Base-by-base conservation (phyloP, 495 filamentous ascomycete genomes). In the Bryoglossum gracile region DNA sequence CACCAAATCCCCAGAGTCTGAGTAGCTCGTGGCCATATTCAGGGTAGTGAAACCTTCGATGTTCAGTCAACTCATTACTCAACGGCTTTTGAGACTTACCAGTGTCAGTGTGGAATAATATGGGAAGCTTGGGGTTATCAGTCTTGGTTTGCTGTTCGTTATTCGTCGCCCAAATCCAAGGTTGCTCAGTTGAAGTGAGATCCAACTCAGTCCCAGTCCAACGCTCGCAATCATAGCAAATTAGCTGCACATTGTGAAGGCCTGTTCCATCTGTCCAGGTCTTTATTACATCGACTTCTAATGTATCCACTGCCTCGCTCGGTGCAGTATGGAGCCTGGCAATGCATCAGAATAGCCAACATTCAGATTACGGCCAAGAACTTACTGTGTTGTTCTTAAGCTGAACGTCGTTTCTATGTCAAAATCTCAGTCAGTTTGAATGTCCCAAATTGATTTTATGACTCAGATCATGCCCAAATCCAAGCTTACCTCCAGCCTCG, bases 161-260 rank as follows among this genome's bases (percentile, higher is more conserved):
- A 33, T 41, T 46, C 18, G 34, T 35, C 5, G 42, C 49, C 49
- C 49, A 52, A 32, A 52, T 46, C 49, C 49, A 52, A 3, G 32
- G 35, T 25, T 52, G 49, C 1, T 25, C 23, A 6, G 8, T 16
- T 4, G 19, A 28, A 10, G n/a, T 26, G 2, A 47, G 22, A 38
- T 38, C 14, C 5, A 45, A 19, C 9, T 16, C 23, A 3, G 1
- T 32, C 0, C 33, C 34, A 9, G 5, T 5, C 49, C 49, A 52
- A 10, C n/a, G 21, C 13, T 46, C 42, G 28, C 49, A 52, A n/a
- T 39, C 33, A 42, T 45, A 52, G 40, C 49, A 52, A 6, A 39
- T 40, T 14, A 52, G 4, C 25, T 40, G 41, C 3, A 35, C 33
- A 46, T 52, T 45, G n/a, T 37, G 16, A 4, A 46, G 13, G 6